Evolutionary conservation across 495 filamentous ascomycete species (phyloP), one percentile per base, ranked within the genome.

Genomic region (Penicillium cosmopolitanum): DNA sequence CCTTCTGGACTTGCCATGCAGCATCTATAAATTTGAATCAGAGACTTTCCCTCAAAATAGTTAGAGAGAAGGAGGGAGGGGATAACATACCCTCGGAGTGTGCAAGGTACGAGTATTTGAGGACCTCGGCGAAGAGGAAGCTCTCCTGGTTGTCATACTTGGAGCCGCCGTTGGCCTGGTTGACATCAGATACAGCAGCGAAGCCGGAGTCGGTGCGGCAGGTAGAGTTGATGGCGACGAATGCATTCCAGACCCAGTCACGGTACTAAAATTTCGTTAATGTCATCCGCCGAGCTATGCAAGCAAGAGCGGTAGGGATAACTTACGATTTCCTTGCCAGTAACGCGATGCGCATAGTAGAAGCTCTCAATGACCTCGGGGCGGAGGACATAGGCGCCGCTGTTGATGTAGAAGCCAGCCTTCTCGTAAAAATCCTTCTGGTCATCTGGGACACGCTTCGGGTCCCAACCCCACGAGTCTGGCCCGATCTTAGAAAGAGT

Each of bases 321-420:
- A 61, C 69, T 61, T 71, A 84, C 72, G 28, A 73, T 73, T 40
- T 69, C 64, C 13, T 92, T 81, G 15, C 88, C 87, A 3, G 93
- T 96, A 9, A 88, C 79, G 15, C 90, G 83, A 72, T 89, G 95
- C 1, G 91, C 91, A 66, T 97, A 94, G 80, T 96, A 97, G 71
- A 87, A 89, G 61, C 86, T 90, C 74, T 97, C 93, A 18, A 96
- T 81, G 2, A 93, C 90, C 69, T 97, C 93, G 2, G 93, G 93
- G 0, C 93, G 82, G 38, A 97, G 80, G 1, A 87, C 77, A 67
- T 96, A 97, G 15, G 63, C 51, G 0, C 70, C 69, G 25, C 73
- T 77, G n/a, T 67, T 81, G 70, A 93, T 87, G 70, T 87, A 96
- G 79, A 90, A 96, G 1, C 93, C 93, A 9, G 85, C 76, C 11